Base-by-base conservation (phyloP, 2,329 filamentous ascomycete genomes). In the Talaromyces sp. region DNA sequence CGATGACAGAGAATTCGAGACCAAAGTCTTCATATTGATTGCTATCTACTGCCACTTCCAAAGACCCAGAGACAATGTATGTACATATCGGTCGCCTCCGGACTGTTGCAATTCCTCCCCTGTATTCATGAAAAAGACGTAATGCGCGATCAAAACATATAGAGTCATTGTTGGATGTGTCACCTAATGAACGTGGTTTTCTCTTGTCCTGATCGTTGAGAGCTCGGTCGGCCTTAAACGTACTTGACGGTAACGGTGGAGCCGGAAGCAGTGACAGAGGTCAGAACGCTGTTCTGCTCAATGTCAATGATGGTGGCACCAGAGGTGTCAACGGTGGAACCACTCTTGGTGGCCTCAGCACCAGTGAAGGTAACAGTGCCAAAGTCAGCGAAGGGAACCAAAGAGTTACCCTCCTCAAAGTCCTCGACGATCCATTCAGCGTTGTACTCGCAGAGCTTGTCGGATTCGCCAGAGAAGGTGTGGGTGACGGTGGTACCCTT, bases 401-500 rank as follows among this genome's bases (percentile, higher is more conserved):
- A 74, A 1, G 68, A 65, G 50, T 65, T 63, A 48, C 74, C 72
- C 1, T 70, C 66, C 65, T 78, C 71, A 64, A 82, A 84, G 64
- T 84, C 82, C 75, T 87, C 84, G 14, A 87, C 83, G 67, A 87
- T 86, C 84, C 84, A 87, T 70, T 87, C 85, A 14, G 83, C 85
- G 65, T 86, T 86, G 67, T 80, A 80, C 69, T 84, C 77, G 69
- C 80, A 83, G 18, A 86, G 79, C 5, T 69, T 71, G n/a, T 69
- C 42, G 23, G 40, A 52, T 44, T 64, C 58, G 14, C 46, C 76
- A 48, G 68, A 75, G 72, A 87, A 81, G 5, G 74, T 79, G 73
- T 87, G 81, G 14, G 78, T 79, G 35, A 83, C 83, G 4, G 69
- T 79, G 68, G 82, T 70, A 54, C 83, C 83, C 1, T 78, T 85